These are phyloP conservation scores for Zoysia pacifica DNA, from an alignment of 176 grass and related monocot genomes.

Conservation along the genomic window DNA sequence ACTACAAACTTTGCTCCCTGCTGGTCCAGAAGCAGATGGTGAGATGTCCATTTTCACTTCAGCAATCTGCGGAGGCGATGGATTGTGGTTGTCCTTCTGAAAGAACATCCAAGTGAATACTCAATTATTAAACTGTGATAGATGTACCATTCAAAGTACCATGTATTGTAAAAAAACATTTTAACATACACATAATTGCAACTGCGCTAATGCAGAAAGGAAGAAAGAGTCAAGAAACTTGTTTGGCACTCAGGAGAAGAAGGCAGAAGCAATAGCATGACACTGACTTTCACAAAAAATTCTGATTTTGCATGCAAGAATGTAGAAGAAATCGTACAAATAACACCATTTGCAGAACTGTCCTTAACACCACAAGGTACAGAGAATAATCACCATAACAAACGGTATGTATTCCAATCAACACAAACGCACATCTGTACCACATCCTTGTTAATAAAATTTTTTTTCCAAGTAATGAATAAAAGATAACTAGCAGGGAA, in stretches of 20 bases:
- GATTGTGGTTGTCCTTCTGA: conserved; percentile 69
- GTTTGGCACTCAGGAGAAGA: neutral
- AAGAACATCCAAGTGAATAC: conserved; percentile 43
- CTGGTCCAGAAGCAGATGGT: conserved; percentile 40
- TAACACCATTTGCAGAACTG: neutral
- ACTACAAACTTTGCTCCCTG: conserved; percentile 65
- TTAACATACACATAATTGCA: neutral
- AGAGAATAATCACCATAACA: neutral
- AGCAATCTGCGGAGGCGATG: conserved; percentile 42
- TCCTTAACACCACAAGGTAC: neutral
- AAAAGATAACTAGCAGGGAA: too few species aligned
- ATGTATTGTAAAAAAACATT: neutral
- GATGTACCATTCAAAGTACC: neutral
- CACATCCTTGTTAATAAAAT: too few species aligned
- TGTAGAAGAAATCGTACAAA: too few species aligned
- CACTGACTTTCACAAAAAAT: too few species aligned
- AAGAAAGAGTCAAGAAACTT: neutral
- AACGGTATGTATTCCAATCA: too few species aligned
- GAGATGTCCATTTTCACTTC: conserved; percentile 76
- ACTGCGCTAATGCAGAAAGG: conserved; percentile 13
- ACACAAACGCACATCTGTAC: too few species aligned
- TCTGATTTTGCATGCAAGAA: neutral
- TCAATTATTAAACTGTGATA: conserved; percentile 7
- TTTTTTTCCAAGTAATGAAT: too few species aligned
- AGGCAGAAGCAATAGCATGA: too few species aligned